Evolutionary conservation across 257 asterid genomes (phyloP).

Genomic region (Scutellaria minor): DNA sequence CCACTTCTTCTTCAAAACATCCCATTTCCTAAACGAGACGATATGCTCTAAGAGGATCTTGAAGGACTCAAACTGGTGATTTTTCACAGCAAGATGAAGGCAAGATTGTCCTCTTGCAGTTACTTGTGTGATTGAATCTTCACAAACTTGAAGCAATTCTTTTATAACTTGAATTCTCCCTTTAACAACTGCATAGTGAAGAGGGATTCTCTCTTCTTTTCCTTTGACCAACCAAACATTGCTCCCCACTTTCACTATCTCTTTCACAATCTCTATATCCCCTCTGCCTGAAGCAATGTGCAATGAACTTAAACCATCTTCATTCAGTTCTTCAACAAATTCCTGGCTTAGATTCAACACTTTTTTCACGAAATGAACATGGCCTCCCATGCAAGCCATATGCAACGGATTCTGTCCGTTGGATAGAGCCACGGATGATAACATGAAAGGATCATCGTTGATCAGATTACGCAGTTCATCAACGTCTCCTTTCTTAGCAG

Average conservation of each 20-base stretch:
- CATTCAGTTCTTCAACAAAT: background rate
- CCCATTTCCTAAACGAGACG: background rate
- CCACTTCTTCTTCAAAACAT: slow-evolving; percentile 34
- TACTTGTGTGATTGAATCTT: slow-evolving; percentile 31
- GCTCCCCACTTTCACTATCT: slow-evolving; percentile 26
- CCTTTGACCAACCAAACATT: slow-evolving; percentile 41
- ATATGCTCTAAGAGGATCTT: slow-evolving; percentile 31
- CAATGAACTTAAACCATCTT: slow-evolving; percentile 6
- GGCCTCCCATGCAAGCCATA: slow-evolving; percentile 14
- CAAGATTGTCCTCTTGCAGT: slow-evolving; percentile 44
- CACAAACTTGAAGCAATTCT: slow-evolving; percentile 28
- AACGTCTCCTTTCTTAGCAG: slow-evolving; percentile 1
- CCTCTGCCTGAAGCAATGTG: slow-evolving; percentile 5
- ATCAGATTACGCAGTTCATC: background rate
- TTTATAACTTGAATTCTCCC: slow-evolving; percentile 35
- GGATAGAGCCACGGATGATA: background rate
- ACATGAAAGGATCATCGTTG: background rate
- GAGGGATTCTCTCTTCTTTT: slow-evolving; percentile 38
- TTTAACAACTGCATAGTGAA: slow-evolving; percentile 41
- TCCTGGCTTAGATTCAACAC: background rate
- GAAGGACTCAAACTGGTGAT: slow-evolving; percentile 39
- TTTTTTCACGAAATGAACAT: background rate
- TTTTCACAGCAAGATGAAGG: slow-evolving; percentile 43
- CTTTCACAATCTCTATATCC: slow-evolving; percentile 36
- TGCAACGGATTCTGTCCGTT: slow-evolving; percentile 5